Evolutionary conservation across 495 filamentous ascomycete genomes (phyloP), one percentile per base, ranked within the genome.

Genomic region (Annulohypoxylon nitens): DNA sequence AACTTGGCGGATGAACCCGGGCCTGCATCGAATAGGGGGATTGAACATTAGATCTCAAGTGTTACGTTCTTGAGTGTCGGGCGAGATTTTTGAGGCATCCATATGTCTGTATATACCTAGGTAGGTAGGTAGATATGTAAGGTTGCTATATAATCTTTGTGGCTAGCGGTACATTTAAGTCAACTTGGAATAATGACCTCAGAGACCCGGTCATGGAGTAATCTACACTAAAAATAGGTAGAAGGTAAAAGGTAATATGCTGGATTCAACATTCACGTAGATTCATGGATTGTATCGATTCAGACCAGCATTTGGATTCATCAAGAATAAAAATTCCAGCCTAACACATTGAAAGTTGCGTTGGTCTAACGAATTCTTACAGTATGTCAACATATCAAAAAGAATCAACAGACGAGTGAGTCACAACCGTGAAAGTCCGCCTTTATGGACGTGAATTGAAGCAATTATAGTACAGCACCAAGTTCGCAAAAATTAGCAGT

Each of bases 21-120:
- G n/a, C 18, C 30, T 65, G 39, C 51, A 65, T 57, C 47, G 8
- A 60, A 60, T 50, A 67, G 55, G 65, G 34, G 64, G n/a, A 39
- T 10, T 16, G 16, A 30, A 30, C 25, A 54, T n/a, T 7, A 14
- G 30, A 54, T 54, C 25, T 26, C 50, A 1, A 53, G 23, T 0
- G 26, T 53, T 30, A 26, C 9, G 14, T 53, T 14, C 11, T 53
- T 6, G 5, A 30, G 30, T 30, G 1, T 14, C 11, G 10, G 7
- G n/a, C 14, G 20, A 23, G 5, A 11, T 23, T 9, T 25, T 23
- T 50, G 43, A 47, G 7, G n/a, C 30, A 6, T 30, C 30, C 30
- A 30, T 30, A 3, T 3, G 30, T 30, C 3, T 30, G 3, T 30
- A 30, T 14, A 12, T n/a, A 43, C 12, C 39, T 43, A n/a, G 39